Percentiles rank a stretch among this genome's conserved stretches.
These are phyloP conservation scores for Quercus engelmannii DNA, from an alignment of 306 rosid genomes.

Conservation along the genomic window DNA sequence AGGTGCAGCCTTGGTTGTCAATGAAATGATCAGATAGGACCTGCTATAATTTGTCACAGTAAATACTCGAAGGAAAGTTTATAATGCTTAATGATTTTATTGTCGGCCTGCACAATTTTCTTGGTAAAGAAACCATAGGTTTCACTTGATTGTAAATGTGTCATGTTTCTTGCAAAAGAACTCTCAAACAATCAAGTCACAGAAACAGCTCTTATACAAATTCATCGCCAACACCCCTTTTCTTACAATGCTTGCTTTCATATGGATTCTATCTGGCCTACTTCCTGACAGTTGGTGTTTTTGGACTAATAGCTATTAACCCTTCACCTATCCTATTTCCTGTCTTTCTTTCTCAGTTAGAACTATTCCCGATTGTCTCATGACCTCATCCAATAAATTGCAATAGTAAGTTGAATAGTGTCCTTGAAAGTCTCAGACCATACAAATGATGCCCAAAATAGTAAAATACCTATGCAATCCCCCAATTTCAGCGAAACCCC, in stretches of 20 bases:
- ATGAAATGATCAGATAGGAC: not conserved
- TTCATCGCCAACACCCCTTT: not conserved
- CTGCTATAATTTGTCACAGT: not conserved
- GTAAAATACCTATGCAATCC: not conserved
- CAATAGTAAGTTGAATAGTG: not conserved
- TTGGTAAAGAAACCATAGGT: not conserved
- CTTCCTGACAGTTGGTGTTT: not conserved
- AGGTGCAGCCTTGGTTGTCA: not conserved
- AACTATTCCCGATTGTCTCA: not conserved
- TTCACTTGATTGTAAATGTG: not conserved
- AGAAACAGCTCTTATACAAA: not conserved
- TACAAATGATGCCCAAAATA: not conserved
- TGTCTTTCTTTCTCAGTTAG: not conserved
- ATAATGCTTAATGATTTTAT: not conserved
- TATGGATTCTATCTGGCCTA: not conserved
- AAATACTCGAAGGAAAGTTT: not conserved
- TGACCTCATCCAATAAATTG: not conserved
- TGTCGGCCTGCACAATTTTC: not conserved
- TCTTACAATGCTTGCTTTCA: not conserved
- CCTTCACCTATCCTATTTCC: not conserved
- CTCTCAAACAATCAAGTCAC: not conserved
- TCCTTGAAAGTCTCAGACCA: not conserved
- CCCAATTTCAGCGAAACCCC: not conserved
- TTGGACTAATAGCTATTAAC: not conserved
- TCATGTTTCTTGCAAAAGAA: not conserved